These are phyloP conservation scores for Pseudopithomyces maydicus DNA, from an alignment of 2,329 filamentous ascomycete species.

Conservation along the genomic window DNA sequence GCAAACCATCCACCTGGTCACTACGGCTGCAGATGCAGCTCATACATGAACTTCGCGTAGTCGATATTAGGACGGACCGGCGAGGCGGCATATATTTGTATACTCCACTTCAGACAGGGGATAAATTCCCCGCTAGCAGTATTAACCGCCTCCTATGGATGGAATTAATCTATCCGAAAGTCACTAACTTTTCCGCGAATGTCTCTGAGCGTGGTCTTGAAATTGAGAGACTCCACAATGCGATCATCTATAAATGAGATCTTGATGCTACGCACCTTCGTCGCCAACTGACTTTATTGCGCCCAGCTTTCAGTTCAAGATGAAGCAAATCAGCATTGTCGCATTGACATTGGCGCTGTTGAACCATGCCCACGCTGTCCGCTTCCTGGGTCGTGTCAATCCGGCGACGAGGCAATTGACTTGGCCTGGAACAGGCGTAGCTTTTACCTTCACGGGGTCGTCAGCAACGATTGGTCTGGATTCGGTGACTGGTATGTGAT, in stretches of 20 bases:
- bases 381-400: conserved; percentile 48
- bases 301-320: not conserved
- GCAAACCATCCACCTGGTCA: not conserved
- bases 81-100: not conserved
- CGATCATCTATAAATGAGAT: not conserved
- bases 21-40: not conserved
- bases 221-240: not conserved
- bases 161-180: not conserved
- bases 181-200: not conserved
- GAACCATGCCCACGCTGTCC: conserved; percentile 6
- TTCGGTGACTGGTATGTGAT: conserved; percentile 41
- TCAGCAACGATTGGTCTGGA: conserved; percentile 44
- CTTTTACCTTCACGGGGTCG: conserved; percentile 49
- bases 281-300: not conserved
- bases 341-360: not conserved
- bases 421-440: conserved; percentile 52
- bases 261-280: not conserved
- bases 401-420: conserved; percentile 50
- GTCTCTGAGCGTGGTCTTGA: not conserved
- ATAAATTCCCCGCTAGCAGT: not conserved
- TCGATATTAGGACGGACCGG: not conserved
- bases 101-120: not conserved
- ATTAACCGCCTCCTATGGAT: conserved; percentile 1
- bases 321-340: not conserved
- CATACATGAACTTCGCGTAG: not conserved